Evolutionary conservation across 2,329 filamentous ascomycete species (phyloP), one percentile per base, ranked within the genome.

Genomic region (Parafenestella ontariensis): DNA sequence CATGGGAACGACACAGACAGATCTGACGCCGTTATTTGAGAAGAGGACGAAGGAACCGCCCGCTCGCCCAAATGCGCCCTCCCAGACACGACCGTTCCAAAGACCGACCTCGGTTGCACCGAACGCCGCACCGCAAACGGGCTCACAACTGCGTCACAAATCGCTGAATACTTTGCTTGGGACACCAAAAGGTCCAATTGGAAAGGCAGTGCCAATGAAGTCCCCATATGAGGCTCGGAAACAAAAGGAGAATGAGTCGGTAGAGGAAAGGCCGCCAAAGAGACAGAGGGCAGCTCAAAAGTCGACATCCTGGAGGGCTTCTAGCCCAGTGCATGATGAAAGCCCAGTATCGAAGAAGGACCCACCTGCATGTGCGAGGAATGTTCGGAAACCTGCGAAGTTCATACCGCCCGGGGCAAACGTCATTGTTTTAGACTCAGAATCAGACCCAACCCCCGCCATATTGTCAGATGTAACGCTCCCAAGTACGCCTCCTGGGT

Each of bases 11-110:
- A 87, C 84, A 1, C 84, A 94, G 62, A 92, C 94, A 46, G 92
- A 97, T 66, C 73, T 97, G 23, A 87, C 89, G 0, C 87, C 88
- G 24, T 75, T 97, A 24, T 78, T 95, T 41, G 88, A 90, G 58
- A 92, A 89, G 74, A 85, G 85, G 52, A 78, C 79, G 9, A 87
- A 84, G 64, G 66, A 69, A 0, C 60, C 65, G 13, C 61, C 66
- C 4, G 59, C 62, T 48, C 54, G 49, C 26, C 54, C 64, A 29
- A 34, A 45, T 43, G 49, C 68, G 31, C 52, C 63, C 36, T 58
- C 69, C 4, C 50, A 62, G 10, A 44, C 49, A 17, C 66, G 43
- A 29, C 62, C 56, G n/a, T 68, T 60, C 59, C 63, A 59, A 29
- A 54, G 52, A 39, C 61, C 62, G 9, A 59, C 61, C 4, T 56